phyloP scores from a whole-genome alignment of 768 basidiomycete species.

The Lactarius hengduanensis region DNA sequence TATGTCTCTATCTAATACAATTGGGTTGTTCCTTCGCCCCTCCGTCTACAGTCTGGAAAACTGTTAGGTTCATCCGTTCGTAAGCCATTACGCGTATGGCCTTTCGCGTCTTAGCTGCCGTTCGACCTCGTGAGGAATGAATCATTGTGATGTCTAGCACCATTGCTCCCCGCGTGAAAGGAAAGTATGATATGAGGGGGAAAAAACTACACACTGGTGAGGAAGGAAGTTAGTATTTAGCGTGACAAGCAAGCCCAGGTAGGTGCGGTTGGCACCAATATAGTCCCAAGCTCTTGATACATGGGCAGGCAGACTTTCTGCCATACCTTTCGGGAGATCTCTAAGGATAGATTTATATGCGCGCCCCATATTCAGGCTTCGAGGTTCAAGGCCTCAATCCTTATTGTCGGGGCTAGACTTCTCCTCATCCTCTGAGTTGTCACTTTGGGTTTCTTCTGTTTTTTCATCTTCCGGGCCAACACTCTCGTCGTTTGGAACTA shows the following conservation, averaged over 20 bases:
- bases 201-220: not conserved
- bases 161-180: not conserved
- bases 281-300: not conserved
- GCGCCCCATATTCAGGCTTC: not conserved
- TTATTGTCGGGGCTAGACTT: not conserved
- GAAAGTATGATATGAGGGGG: not conserved
- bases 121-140: not conserved
- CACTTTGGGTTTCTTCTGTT: not conserved
- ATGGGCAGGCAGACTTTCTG: not conserved
- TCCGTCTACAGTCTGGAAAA: not conserved
- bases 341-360: not conserved
- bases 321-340: not conserved
- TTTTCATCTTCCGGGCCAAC: not conserved
- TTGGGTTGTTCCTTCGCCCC: not conserved
- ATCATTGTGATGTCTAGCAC: not conserved
- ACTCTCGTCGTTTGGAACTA: constrained; percentile 1
- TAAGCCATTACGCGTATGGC: not conserved
- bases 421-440: constrained; percentile 4
- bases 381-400: not conserved
- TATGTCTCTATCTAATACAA: not conserved
- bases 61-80: not conserved
- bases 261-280: not conserved
- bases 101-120: not conserved
- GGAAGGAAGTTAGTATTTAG: not conserved
- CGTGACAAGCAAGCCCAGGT: not conserved